These are phyloP conservation scores for Xylaria cubensis DNA, from an alignment of 495 filamentous ascomycete genomes.

Conservation along the genomic window DNA sequence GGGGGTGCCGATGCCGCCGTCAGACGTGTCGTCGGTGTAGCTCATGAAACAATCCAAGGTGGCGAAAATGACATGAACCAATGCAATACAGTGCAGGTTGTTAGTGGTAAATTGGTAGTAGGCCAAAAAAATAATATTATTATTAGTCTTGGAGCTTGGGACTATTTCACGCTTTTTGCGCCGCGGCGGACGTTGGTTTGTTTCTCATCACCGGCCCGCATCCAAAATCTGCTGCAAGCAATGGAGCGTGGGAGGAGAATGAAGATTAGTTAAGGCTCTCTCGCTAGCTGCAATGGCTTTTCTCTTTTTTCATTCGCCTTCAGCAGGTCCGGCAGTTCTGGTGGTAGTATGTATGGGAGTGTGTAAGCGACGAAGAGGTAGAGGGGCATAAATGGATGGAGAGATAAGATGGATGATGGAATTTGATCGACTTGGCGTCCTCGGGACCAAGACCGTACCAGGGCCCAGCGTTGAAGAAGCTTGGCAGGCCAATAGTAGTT, in stretches of 20 bases:
- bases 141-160: slow-evolving; percentile 4
- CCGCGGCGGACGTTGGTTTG: not conserved
- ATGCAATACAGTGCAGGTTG: not conserved
- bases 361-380: slow-evolving; percentile 9
- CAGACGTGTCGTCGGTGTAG: not conserved
- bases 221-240: not conserved
- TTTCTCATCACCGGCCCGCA: slow-evolving; percentile 12
- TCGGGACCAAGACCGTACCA: slow-evolving; percentile 1
- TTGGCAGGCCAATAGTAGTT: slow-evolving; percentile 10
- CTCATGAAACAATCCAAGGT: slow-evolving; percentile 3
- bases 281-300: not conserved
- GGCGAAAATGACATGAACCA: not conserved
- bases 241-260: not conserved
- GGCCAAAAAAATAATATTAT: slow-evolving; percentile 1
- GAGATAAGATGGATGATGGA: slow-evolving; percentile 25
- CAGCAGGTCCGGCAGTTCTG: not conserved
- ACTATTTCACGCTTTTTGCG: slow-evolving; percentile 22
- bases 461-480: not conserved
- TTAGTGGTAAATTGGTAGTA: not conserved
- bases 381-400: slow-evolving; percentile 20
- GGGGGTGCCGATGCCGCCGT: slow-evolving; percentile 13
- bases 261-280: no score
- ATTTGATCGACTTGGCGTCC: slow-evolving; percentile 26
- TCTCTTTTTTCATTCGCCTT: not conserved
- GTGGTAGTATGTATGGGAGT: not conserved